These are phyloP conservation scores for Penicillium paradoxum DNA, from an alignment of 495 filamentous ascomycete genomes.

Conservation along the genomic window DNA sequence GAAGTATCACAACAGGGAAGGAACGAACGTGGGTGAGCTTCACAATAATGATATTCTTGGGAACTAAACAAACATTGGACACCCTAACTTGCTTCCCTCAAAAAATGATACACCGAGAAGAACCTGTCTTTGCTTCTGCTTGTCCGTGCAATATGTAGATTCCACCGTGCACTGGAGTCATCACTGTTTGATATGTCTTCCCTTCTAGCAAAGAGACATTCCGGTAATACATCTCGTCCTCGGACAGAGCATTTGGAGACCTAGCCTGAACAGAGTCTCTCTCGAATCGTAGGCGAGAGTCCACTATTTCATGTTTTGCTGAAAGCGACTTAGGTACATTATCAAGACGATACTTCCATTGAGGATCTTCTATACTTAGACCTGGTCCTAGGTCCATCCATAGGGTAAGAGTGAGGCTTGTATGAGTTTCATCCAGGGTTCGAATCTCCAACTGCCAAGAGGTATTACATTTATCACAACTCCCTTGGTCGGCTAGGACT, in stretches of 20 bases:
- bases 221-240: neutral
- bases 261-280: constrained; percentile 3
- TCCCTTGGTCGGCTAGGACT: neutral
- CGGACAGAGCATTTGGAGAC: neutral
- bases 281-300: constrained; percentile 1
- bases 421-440: neutral
- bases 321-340: neutral
- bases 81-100: neutral
- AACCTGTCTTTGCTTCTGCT: constrained; percentile 6
- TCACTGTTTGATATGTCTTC: neutral
- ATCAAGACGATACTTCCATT: constrained; percentile 2
- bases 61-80: neutral
- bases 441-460: constrained; percentile 12
- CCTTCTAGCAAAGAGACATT: neutral
- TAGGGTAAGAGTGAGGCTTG: constrained; percentile 7
- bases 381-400: constrained; percentile 11
- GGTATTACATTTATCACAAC: constrained; percentile 12
- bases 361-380: neutral
- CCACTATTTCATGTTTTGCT: neutral
- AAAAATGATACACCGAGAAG: constrained; percentile 2
- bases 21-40: neutral
- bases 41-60: neutral
- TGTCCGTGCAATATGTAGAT: constrained; percentile 1
- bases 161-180: neutral
- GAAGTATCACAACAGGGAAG: neutral